Conservation (phyloP, 345 rosid species). For the Anacardium occidentale region DNA sequence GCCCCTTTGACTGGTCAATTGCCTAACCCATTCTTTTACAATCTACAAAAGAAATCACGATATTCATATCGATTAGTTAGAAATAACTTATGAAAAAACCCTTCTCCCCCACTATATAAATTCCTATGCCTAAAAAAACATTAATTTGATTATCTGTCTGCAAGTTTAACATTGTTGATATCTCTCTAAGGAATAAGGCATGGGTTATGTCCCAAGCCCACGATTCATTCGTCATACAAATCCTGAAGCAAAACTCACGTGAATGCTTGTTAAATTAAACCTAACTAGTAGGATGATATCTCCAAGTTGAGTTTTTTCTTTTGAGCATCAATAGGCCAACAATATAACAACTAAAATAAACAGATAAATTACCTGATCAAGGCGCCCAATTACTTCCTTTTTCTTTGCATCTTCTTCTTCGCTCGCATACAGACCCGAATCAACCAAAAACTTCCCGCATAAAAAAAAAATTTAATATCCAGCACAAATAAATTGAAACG, state of each 20-base stretch:
- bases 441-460: slow-evolving; percentile 52
- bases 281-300: background rate
- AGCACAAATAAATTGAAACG: slow-evolving; percentile 4
- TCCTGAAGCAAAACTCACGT: background rate
- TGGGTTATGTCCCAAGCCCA: background rate
- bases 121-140: background rate
- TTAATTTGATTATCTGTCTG: background rate
- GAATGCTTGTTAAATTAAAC: background rate
- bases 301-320: background rate
- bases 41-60: slow-evolving; percentile 36
- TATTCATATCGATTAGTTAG: background rate
- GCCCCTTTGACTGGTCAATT: slow-evolving; percentile 61
- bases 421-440: slow-evolving; percentile 71
- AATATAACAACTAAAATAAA: background rate
- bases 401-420: slow-evolving; percentile 72
- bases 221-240: background rate
- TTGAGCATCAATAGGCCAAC: background rate
- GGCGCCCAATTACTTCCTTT: slow-evolving; percentile 62
- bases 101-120: no score
- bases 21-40: slow-evolving; percentile 86
- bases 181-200: no score
- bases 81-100: background rate
- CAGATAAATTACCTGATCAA: slow-evolving; percentile 51
- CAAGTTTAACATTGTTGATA: background rate
- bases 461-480: slow-evolving; percentile 3